Evolutionary conservation across 345 rosid species (phyloP).

Genomic region (Eucalyptus pauciflora): DNA sequence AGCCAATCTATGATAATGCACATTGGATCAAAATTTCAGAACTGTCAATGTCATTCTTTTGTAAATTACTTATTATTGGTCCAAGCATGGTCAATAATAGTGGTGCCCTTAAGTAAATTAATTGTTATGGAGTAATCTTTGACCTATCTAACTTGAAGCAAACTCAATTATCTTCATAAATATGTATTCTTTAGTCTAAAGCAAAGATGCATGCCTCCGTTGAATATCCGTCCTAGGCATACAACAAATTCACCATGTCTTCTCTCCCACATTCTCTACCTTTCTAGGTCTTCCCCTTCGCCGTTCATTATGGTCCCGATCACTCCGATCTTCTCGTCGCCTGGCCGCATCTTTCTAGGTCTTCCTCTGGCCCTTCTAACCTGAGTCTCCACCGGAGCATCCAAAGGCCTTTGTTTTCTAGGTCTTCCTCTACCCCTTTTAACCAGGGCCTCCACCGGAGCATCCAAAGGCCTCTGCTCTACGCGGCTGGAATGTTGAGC

Average conservation of each 20-base stretch:
- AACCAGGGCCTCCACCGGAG: no score
- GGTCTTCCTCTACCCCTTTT: no score
- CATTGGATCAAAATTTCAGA: background rate
- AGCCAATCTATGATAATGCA: background rate
- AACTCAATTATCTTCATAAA: background rate
- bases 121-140: background rate
- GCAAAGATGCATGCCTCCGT: background rate
- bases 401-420: background rate
- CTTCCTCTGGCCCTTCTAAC: background rate
- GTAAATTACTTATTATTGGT: background rate
- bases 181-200: background rate
- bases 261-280: background rate
- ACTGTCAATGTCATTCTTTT: rapidly evolving
- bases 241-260: background rate
- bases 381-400: background rate
- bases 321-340: background rate
- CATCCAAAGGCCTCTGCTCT: background rate
- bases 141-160: background rate
- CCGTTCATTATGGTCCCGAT: background rate
- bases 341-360: background rate
- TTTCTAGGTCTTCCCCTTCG: background rate
- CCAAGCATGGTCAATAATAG: background rate
- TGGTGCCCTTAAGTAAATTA: background rate
- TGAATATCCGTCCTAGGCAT: background rate
- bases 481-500: background rate